Conservation (phyloP, 306 rosid genomes). For the Ormosia emarginata region DNA sequence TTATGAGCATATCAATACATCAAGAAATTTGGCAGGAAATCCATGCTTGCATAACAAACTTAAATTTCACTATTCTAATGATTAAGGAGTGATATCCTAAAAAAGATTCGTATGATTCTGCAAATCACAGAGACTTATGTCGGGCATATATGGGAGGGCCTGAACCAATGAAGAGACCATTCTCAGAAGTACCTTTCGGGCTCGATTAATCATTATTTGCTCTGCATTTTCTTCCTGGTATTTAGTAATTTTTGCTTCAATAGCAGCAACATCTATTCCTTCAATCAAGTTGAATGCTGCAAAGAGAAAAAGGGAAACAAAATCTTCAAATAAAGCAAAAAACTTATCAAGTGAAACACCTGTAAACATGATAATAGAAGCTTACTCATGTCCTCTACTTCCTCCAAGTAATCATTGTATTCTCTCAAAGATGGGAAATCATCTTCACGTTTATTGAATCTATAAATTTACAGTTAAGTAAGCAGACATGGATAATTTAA, state of each 20-base stretch:
- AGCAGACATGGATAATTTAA: slow-evolving; percentile 4
- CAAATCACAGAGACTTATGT: not conserved
- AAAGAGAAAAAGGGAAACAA: not conserved
- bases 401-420: slow-evolving; percentile 92
- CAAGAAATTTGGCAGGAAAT: not conserved
- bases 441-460: slow-evolving; percentile 88
- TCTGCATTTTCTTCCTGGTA: slow-evolving; percentile 92
- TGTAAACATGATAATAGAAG: slow-evolving; percentile 2
- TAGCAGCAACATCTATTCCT: slow-evolving; percentile 67
- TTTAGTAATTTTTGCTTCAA: slow-evolving; percentile 65
- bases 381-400: slow-evolving; percentile 94
- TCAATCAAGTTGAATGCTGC: slow-evolving; percentile 72
- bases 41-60: not conserved
- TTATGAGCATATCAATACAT: slow-evolving; percentile 20
- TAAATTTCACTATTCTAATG: not conserved
- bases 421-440: slow-evolving; percentile 78
- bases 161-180: not conserved
- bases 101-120: not conserved
- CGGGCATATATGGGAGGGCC: not conserved
- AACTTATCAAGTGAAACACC: not conserved
- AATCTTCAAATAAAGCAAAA: slow-evolving; percentile 12
- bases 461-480: slow-evolving; percentile 15
- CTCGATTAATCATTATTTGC: slow-evolving; percentile 80
- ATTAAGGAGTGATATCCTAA: not conserved
- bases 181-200: slow-evolving; percentile 62